Evolutionary conservation across 805 yeast species (phyloP).

Genomic region (Saccharomyces jurei): DNA sequence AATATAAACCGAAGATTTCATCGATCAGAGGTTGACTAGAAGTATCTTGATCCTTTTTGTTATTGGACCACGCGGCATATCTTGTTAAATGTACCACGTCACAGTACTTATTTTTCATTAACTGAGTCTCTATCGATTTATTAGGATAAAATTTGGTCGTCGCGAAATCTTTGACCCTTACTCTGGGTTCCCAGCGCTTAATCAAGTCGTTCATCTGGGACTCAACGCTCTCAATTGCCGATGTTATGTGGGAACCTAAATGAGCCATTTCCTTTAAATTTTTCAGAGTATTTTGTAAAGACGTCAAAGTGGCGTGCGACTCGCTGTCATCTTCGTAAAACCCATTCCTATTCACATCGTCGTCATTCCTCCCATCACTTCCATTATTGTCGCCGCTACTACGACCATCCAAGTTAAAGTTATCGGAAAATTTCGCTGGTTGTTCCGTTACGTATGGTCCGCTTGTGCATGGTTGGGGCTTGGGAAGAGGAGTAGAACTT

Average conservation of each 20-base stretch:
- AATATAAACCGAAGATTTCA: constrained; percentile 25
- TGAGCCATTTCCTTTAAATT: constrained; percentile 10
- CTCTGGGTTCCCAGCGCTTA: constrained; percentile 17
- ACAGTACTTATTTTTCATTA: constrained; percentile 23
- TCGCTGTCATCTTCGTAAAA: constrained; percentile 19
- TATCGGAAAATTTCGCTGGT: neutral
- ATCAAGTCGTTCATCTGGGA: constrained; percentile 11
- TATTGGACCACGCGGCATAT: constrained; percentile 16
- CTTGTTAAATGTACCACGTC: constrained; percentile 19
- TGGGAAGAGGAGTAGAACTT: neutral
- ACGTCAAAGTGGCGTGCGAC: constrained; percentile 9
- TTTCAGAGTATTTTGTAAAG: constrained; percentile 12
- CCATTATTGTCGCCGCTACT: neutral
- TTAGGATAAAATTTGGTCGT: constrained; percentile 1
- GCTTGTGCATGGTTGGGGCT: neutral
- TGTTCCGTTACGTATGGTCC: neutral
- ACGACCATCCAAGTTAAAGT: neutral
- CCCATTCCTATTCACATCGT: constrained; percentile 5
- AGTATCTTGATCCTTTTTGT: neutral
- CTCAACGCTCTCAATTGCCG: constrained; percentile 12
- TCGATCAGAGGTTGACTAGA: constrained; percentile 21
- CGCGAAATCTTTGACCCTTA: constrained; percentile 8
- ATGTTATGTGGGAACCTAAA: constrained; percentile 4
- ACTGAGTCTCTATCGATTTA: constrained; percentile 22
- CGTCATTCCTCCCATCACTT: neutral